Conservation (phyloP, 768 basidiomycete genomes). For the Clathrus columnatus region DNA sequence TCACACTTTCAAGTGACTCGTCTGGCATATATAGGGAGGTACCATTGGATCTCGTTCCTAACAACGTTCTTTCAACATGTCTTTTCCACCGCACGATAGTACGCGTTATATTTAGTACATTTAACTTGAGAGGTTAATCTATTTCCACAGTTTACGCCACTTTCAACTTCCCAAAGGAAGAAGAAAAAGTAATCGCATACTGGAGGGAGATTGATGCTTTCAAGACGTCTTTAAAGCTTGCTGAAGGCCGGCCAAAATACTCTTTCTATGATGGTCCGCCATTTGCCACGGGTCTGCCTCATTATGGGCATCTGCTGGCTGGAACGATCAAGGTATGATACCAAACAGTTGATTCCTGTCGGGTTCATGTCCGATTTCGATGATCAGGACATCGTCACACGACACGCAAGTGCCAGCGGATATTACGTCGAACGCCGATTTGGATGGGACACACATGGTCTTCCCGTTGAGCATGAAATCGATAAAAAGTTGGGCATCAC, state of each 20-base stretch:
- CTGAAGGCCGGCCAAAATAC: constrained; percentile 82
- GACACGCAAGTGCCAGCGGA: constrained; percentile 90
- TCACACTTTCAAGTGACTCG: too few relatives aligned
- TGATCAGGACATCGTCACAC: constrained; percentile 87
- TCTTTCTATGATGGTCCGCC: constrained; percentile 98
- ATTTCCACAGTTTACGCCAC: constrained; percentile 50
- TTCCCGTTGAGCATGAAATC: constrained; percentile 98
- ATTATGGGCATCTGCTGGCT: constrained; percentile 90
- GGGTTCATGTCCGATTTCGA: background rate
- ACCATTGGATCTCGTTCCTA: background rate
- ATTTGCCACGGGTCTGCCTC: constrained; percentile 93
- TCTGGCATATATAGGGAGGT: background rate
- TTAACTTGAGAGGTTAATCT: constrained; percentile 11
- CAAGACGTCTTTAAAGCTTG: constrained; percentile 85
- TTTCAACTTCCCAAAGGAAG: constrained; percentile 83
- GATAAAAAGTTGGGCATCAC: constrained; percentile 94
- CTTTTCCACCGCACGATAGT: constrained; percentile 69
- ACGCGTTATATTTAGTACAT: constrained; percentile 22
- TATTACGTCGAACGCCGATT: constrained; percentile 90
- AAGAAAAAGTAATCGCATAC: constrained; percentile 81
- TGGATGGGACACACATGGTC: constrained; percentile 98
- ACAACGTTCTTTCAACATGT: constrained; percentile 31
- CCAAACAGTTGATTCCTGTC: background rate
- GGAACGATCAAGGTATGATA: constrained; percentile 81
- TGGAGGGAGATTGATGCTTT: constrained; percentile 99